Conservation (phyloP, 2,329 filamentous ascomycete genomes). For the Rhynchosporium graminicola region DNA sequence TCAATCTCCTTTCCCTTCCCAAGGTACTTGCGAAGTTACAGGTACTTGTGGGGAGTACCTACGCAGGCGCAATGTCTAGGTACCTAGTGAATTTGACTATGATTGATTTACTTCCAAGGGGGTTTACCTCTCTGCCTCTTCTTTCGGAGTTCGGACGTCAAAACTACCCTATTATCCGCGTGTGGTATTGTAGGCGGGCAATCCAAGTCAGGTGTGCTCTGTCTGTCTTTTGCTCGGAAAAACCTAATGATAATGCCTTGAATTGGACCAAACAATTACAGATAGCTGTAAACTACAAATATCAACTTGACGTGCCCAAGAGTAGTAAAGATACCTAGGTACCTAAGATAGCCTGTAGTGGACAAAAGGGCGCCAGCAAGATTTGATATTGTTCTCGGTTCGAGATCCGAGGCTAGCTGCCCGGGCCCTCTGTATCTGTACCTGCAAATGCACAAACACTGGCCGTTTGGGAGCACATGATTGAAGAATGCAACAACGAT, state of each 20-base stretch:
- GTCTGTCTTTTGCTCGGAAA: not conserved
- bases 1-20: no score
- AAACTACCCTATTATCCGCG: no score
- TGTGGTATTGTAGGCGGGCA: no score
- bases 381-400: not conserved
- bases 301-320: not conserved
- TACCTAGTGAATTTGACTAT: no score
- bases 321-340: not conserved
- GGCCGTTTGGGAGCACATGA: conserved; percentile 11
- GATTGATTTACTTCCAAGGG: no score
- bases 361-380: not conserved
- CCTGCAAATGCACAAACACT: not conserved
- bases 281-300: not conserved
- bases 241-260: not conserved
- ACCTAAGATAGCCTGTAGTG: not conserved
- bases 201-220: not conserved
- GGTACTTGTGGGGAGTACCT: not conserved
- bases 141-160: no score
- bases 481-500: not conserved
- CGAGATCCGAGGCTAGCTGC: conserved; percentile 3
- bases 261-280: not conserved
- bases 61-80: not conserved
- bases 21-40: no score
- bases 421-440: not conserved
- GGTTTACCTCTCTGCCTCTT: no score